Evolutionary conservation across 768 basidiomycete species (phyloP), one percentile per base, ranked within the genome.

Genomic region (Rubroboletus pulcherrimus): DNA sequence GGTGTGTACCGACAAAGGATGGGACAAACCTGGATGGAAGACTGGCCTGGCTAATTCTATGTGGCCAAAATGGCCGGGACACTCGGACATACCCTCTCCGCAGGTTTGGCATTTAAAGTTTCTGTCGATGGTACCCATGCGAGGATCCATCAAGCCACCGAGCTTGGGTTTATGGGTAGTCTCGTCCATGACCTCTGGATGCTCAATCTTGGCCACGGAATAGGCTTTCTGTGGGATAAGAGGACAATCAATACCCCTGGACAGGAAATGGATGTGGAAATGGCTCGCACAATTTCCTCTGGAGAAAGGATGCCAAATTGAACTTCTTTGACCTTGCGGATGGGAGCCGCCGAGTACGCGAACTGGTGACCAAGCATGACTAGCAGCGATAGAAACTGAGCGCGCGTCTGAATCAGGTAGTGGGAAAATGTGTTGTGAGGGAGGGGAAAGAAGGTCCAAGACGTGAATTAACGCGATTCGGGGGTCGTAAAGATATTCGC

Each of bases 61-160:
- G 71, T 98, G 95, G 53, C 97, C 97, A 77, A 99, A 99, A 73
- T 98, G 97, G 49, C 97, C 97, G 29, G 97, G 95, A 77, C 97
- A 99, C 71, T 98, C 97, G 17, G 93, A 88, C 95, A 98, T 98
- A n/a, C 95, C 96, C 81, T 99, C 97, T 62, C 94, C 95, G 72
- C 97, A 98, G 30, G 97, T 98, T 78, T 98, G 94, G 71, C 97
- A 99, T 78, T 98, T 98, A 77, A 96, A 95, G 71, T 95, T 94
- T 63, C 93, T 81, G 78, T 95, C 93, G 65, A 95, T 96, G 30
- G 93, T 99, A 38, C 97, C 97, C 89, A 98, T 93, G 56, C 93
- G 85, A 49, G 95, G 93, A 76, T 99, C 97, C 89, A 96, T 96
- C 68, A 99, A 77, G 44, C 97, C 97, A 46, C 93, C 94, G 26